Evolutionary conservation across 2,329 filamentous ascomycete species (phyloP).

Genomic region (Dryadomyces quercus-mongolicae): DNA sequence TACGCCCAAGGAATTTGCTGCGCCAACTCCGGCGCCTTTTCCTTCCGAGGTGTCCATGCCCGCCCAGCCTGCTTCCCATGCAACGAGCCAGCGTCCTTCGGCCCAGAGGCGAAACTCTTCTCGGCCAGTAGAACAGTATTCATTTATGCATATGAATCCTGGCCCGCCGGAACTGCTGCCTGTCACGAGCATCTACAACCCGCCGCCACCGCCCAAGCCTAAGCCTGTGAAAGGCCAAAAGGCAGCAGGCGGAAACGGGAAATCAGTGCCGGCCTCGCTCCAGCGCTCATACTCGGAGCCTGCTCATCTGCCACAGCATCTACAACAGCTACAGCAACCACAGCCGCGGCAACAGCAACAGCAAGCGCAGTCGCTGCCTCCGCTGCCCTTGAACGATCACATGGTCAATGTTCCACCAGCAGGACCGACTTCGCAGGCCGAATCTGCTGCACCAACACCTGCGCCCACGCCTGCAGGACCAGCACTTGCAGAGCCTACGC

Average conservation of each 20-base stretch:
- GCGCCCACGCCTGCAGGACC: not conserved
- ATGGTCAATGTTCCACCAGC: not conserved
- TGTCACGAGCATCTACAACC: conserved; percentile 29
- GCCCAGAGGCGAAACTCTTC: conserved; percentile 8
- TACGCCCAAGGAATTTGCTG: conserved; percentile 1
- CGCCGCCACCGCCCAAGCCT: conserved; percentile 13
- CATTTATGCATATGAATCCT: conserved; percentile 29
- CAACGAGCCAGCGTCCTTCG: conserved; percentile 17
- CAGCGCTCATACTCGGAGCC: conserved; percentile 12
- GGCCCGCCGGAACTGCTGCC: conserved; percentile 31
- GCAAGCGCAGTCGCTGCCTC: too few relatives aligned
- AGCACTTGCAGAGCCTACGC: not conserved
- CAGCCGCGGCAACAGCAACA: not conserved
- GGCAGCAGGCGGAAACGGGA: not conserved
- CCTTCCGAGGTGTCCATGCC: not conserved
- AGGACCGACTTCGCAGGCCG: not conserved
- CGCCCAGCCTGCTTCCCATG: not conserved
- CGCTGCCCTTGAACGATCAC: not conserved
- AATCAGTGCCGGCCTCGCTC: conserved; percentile 1
- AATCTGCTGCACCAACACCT: not conserved
- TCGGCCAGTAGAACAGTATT: conserved; percentile 17
- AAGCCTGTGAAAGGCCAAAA: conserved; percentile 4
- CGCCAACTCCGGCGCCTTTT: conserved; percentile 5
- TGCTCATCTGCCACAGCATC: not conserved
- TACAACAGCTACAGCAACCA: not conserved